Conservation (phyloP, 2,329 filamentous ascomycete genomes). For the Diaporthe australafricana region DNA sequence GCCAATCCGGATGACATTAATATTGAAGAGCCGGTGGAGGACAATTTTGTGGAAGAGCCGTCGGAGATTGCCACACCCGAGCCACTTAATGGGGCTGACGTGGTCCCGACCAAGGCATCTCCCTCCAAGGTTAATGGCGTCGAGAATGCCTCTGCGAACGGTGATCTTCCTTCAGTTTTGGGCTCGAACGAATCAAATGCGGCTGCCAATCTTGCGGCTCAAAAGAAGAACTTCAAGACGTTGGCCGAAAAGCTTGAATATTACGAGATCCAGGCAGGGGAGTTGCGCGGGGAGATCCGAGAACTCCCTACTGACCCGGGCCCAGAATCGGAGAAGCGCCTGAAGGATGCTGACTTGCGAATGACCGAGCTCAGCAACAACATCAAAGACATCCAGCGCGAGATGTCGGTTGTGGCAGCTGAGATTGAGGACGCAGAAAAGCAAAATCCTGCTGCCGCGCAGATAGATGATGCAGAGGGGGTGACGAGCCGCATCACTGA, state of each 20-base stretch:
- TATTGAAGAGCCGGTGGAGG: conserved; percentile 55
- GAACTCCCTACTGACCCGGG: conserved; percentile 39
- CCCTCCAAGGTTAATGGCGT: conserved; percentile 22
- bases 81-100: conserved; percentile 35
- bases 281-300: conserved; percentile 47
- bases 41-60: conserved; percentile 29
- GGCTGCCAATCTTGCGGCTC: conserved; percentile 42
- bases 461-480: conserved; percentile 39
- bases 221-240: conserved; percentile 49
- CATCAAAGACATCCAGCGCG: conserved; percentile 48
- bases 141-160: not conserved
- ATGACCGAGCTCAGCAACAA: conserved; percentile 46
- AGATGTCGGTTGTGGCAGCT: conserved; percentile 50
- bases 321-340: conserved; percentile 33
- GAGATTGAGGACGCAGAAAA: conserved; percentile 51
- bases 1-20: conserved; percentile 61
- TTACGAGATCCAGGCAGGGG: conserved; percentile 46
- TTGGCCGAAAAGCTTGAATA: conserved; percentile 48
- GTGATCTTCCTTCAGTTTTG: not conserved
- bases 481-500: conserved; percentile 52
- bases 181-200: conserved; percentile 37
- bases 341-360: conserved; percentile 45
- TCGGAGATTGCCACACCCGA: conserved; percentile 34
- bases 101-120: conserved; percentile 35
- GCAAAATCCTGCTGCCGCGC: conserved; percentile 34